phyloP scores from a whole-genome alignment of 805 yeast genomes.

The Wickerhamomyces mucosus region DNA sequence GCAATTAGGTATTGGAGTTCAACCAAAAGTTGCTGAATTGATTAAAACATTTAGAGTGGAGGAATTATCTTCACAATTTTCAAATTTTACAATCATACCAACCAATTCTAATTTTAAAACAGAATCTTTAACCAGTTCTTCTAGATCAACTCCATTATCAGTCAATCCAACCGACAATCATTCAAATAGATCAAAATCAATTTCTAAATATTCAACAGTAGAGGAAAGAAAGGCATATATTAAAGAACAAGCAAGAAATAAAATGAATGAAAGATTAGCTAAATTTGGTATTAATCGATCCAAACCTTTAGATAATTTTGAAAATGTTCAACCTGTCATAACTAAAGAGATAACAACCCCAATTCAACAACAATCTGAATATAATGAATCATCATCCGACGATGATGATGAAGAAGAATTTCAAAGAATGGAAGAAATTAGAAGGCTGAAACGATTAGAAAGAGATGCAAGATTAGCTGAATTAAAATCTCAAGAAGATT shows the following conservation, averaged over 20 bases:
- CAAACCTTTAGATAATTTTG: constrained; percentile 1
- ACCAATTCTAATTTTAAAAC: constrained; percentile 1
- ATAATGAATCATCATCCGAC: constrained; percentile 14
- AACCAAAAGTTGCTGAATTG: constrained; percentile 30
- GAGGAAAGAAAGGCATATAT: constrained; percentile 69
- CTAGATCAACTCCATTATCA: constrained; percentile 2
- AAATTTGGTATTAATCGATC: constrained; percentile 42
- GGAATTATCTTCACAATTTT: constrained; percentile 13
- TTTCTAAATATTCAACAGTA: constrained; percentile 27
- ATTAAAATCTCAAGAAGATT: constrained; percentile 23
- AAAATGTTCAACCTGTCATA: constrained; percentile 8
- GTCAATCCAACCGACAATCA: constrained; percentile 2
- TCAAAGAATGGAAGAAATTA: constrained; percentile 32
- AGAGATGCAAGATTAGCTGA: constrained; percentile 50
- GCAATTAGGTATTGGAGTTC: constrained; percentile 77
- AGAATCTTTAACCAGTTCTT: constrained; percentile 5
- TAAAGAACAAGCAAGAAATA: constrained; percentile 69
- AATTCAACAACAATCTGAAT: constrained; percentile 22
- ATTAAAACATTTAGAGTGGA: constrained; percentile 14
- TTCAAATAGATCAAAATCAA: constrained; percentile 10
- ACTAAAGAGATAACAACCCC: constrained; percentile 16
- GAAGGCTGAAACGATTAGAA: constrained; percentile 39
- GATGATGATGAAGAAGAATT: constrained; percentile 38
- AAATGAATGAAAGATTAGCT: constrained; percentile 68
- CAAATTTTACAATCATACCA: constrained; percentile 5